Conservation (phyloP, 1,284 basidiomycete species). For the Tilletia horrida region DNA sequence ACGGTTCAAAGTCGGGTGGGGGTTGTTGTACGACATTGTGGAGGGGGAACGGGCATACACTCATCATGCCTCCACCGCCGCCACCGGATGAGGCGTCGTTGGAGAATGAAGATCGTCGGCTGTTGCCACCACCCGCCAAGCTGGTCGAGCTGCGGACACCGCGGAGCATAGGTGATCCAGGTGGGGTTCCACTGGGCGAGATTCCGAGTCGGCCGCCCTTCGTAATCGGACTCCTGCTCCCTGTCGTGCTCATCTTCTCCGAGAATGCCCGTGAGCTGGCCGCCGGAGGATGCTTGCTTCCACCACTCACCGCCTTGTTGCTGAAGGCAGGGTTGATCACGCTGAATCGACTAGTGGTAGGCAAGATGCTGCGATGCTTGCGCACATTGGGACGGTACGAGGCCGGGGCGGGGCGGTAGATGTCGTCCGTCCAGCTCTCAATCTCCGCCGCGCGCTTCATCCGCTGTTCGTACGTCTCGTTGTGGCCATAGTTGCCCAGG, state of each 20-base stretch:
- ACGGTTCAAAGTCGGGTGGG: constrained; percentile 83
- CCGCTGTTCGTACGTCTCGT: constrained; percentile 89
- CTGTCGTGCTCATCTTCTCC: constrained; percentile 20
- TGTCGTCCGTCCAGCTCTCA: constrained; percentile 94
- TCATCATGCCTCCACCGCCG: constrained; percentile 38
- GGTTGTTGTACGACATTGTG: constrained; percentile 89
- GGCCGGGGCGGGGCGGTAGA: constrained; percentile 88
- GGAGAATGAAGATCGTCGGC: constrained; percentile 44
- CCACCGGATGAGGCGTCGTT: constrained; percentile 25
- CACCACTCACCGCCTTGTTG: constrained; percentile 11
- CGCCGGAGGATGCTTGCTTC: constrained; percentile 22
- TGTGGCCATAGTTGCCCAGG: constrained; percentile 79
- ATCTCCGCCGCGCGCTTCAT: constrained; percentile 86
- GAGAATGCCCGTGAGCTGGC: constrained; percentile 14
- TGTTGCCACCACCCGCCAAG: constrained; percentile 55
- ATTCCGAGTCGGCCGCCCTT: constrained; percentile 33
- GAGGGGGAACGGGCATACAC: constrained; percentile 74
- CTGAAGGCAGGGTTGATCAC: constrained; percentile 35
- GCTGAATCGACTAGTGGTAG: constrained; percentile 61
- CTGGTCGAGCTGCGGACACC: constrained; percentile 80
- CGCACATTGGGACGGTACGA: constrained; percentile 76
- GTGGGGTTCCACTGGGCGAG: constrained; percentile 61
- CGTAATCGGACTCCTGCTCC: constrained; percentile 18
- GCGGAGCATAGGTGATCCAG: constrained; percentile 71
- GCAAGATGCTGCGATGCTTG: constrained; percentile 70